These are phyloP conservation scores for Hypoxylon sp. DNA, from an alignment of 2,329 filamentous ascomycete species.

Conservation along the genomic window DNA sequence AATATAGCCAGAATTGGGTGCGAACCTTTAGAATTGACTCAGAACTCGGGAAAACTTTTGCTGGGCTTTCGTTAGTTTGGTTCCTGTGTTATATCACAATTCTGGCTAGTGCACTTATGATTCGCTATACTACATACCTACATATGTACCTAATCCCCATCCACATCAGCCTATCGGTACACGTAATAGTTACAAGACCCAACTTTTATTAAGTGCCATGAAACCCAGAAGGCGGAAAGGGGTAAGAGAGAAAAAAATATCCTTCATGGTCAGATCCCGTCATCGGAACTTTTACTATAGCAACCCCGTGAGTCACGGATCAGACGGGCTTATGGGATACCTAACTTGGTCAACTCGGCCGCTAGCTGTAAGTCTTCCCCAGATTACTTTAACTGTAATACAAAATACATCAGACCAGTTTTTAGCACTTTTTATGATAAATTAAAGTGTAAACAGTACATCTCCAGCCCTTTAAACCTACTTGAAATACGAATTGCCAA, in stretches of 20 bases:
- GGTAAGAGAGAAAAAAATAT: conserved; percentile 12
- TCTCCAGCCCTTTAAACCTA: neutral
- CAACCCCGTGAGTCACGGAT: conserved; percentile 36
- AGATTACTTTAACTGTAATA: conserved; percentile 4
- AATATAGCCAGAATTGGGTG: conserved; percentile 29
- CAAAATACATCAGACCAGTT: neutral
- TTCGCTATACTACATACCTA: conserved; percentile 31
- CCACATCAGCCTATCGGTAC: conserved; percentile 36
- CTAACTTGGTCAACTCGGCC: conserved; percentile 6
- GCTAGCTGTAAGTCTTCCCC: conserved; percentile 7
- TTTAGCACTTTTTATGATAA: neutral
- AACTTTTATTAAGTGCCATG: conserved; percentile 26
- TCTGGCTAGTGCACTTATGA: conserved; percentile 31
- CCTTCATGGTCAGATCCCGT: conserved; percentile 35
- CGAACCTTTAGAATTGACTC: conserved; percentile 32
- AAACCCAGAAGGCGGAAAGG: conserved; percentile 3
- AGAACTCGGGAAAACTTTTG: conserved; percentile 40
- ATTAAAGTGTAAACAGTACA: neutral
- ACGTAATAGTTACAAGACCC: conserved; percentile 33
- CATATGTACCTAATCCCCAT: too few species aligned
- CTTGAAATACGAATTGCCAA: neutral
- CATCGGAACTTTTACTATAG: conserved; percentile 35
- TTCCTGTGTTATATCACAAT: conserved; percentile 21
- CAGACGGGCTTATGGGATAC: conserved; percentile 11
- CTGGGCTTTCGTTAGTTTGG: conserved; percentile 8